Conservation (phyloP, 768 basidiomycete genomes). For the Solioccasus polychromus region DNA sequence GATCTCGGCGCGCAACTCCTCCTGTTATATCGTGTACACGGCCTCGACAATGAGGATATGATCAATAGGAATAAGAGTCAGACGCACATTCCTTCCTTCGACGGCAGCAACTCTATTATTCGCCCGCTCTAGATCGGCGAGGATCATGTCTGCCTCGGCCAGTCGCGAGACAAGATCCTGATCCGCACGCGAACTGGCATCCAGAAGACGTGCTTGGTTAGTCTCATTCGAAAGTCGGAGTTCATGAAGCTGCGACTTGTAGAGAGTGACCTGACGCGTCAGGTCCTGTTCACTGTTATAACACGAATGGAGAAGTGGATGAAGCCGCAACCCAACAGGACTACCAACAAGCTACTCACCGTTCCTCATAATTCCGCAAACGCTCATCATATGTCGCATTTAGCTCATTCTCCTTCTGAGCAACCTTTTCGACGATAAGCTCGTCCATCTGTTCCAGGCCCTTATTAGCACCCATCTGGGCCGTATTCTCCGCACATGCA, state of each 20-base stretch:
- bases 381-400: slow-evolving; percentile 97
- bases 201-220: slow-evolving; percentile 87
- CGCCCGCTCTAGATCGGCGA: slow-evolving; percentile 91
- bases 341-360: slow-evolving; percentile 45
- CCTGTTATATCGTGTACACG: slow-evolving; percentile 42
- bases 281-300: slow-evolving; percentile 83
- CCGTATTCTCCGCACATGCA: neutral
- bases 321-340: neutral
- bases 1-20: slow-evolving; percentile 93
- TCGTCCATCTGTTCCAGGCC: slow-evolving; percentile 81
- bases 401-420: slow-evolving; percentile 93
- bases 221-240: slow-evolving; percentile 89
- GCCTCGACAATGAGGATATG: neutral
- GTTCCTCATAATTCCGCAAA: slow-evolving; percentile 92
- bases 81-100: slow-evolving; percentile 84
- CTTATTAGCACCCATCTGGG: slow-evolving; percentile 1
- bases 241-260: slow-evolving; percentile 86
- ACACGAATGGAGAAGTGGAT: neutral
- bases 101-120: slow-evolving; percentile 90
- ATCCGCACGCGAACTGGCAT: slow-evolving; percentile 91
- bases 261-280: slow-evolving; percentile 85
- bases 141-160: slow-evolving; percentile 92
- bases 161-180: slow-evolving; percentile 89
- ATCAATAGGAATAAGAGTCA: neutral
- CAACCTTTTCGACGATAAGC: slow-evolving; percentile 83